phyloP scores from a whole-genome alignment of 495 filamentous ascomycete genomes.

The Lasiosphaeriaceae sp. region DNA sequence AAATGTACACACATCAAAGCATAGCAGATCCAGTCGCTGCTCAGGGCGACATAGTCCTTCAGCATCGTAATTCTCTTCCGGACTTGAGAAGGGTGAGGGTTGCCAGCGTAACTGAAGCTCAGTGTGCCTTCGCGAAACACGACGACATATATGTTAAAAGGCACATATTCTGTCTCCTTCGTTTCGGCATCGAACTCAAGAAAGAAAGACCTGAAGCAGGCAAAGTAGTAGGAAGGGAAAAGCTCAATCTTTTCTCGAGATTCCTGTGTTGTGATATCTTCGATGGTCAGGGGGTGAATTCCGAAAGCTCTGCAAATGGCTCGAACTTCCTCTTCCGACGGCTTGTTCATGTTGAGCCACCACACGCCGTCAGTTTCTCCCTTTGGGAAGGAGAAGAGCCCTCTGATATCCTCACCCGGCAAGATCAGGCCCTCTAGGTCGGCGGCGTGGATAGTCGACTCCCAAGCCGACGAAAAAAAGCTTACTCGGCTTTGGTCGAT shows the following conservation, averaged over 20 bases:
- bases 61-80: conserved; percentile 87
- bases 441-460: conserved; percentile 84
- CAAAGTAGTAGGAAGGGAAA: conserved; percentile 95
- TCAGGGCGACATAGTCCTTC: conserved; percentile 88
- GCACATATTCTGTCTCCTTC: conserved; percentile 75
- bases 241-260: conserved; percentile 97
- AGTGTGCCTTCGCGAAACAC: conserved; percentile 95
- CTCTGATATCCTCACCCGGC: conserved; percentile 82
- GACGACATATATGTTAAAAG: conserved; percentile 92
- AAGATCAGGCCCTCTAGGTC: conserved; percentile 83
- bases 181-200: conserved; percentile 60
- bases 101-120: conserved; percentile 85
- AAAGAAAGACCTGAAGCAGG: conserved; percentile 91
- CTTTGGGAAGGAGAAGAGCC: conserved; percentile 72
- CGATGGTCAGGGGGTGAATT: conserved; percentile 87
- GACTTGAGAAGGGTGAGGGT: conserved; percentile 80
- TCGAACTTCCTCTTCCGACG: conserved; percentile 82
- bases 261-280: conserved; percentile 93
- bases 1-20: conserved; percentile 74
- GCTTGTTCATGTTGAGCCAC: conserved; percentile 93
- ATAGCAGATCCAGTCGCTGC: conserved; percentile 98
- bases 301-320: conserved; percentile 88
- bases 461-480: conserved; percentile 92
- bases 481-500: conserved; percentile 73
- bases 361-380: conserved; percentile 75